Evolutionary conservation across 495 filamentous ascomycete genomes (phyloP), one percentile per base, ranked within the genome.

Genomic region (Achaetomiella virescens): DNA sequence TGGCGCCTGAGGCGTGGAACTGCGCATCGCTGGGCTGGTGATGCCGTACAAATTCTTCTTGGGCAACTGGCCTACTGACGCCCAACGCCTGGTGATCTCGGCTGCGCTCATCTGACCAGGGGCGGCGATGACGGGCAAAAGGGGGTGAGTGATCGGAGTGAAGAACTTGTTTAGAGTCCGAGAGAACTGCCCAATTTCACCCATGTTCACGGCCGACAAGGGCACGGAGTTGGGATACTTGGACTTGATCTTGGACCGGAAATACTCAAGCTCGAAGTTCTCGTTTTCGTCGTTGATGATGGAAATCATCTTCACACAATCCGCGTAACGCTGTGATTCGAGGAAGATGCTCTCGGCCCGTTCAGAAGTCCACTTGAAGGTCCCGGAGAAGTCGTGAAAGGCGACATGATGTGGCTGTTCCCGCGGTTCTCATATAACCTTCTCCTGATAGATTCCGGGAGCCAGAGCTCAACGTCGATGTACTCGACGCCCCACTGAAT

Each of bases 401-500:
- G 89, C 87, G 6, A 90, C 75, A 91, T 89, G 69, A 93, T 89
- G 46, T 83, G 82, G 68, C 85, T 89, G 67, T 80, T 84, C 7
- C 89, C 88, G 57, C 87, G 82, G 42, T 80, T 75, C 65, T 85
- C 81, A 22, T 82, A 82, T n/a, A 93, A 70, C 37, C 68, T 75
- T 46, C 73, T 72, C 49, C 88, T 76, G 52, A 93, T 86, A 10
- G 83, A 72, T 68, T 90, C 88, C 8, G 89, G 88, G 15, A 91
- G 77, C 88, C 88, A 91, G 45, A 91, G 67, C 68, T 93, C 89
- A 14, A 93, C 87, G 58, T 93, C 89, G 44, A 93, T 84, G 66
- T 91, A 93, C 66, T 91, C 88, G 33, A 88, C 87, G 3, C 89
- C 89, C 88, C 88, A 91, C 57, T 90, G 85, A 45, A 91, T 86